These are phyloP conservation scores for Hanseniaspora guilliermondii DNA, from an alignment of 805 yeast species.

Conservation along the genomic window DNA sequence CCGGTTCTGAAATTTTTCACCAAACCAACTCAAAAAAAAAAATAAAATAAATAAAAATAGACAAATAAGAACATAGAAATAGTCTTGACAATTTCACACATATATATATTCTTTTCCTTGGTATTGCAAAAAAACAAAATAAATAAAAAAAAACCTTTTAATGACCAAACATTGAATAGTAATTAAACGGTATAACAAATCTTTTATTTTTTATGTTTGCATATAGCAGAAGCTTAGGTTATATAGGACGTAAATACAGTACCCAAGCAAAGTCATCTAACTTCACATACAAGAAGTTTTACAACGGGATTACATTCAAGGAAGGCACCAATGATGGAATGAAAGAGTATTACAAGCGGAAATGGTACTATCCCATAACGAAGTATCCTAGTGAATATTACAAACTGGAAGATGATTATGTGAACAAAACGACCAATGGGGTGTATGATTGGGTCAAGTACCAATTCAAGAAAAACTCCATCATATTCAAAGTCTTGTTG, in stretches of 20 bases:
- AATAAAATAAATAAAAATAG: neutral
- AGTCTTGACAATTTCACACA: neutral
- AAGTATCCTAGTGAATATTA: conserved; percentile 3
- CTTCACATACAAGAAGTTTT: neutral
- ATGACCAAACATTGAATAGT: no score
- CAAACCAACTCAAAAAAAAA: neutral
- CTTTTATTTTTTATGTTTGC: neutral
- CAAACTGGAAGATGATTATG: neutral
- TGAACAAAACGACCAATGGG: neutral
- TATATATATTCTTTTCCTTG: no score
- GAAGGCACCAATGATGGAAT: conserved; percentile 6
- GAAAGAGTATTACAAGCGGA: neutral
- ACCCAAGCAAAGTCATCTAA: neutral
- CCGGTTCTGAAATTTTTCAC: neutral
- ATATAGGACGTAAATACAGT: neutral
- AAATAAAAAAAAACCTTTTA: no score
- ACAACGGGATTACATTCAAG: neutral
- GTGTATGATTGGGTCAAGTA: neutral
- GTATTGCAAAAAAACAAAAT: no score
- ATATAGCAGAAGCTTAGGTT: neutral
- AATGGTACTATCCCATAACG: conserved; percentile 10
- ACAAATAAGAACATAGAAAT: neutral
- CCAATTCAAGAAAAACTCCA: conserved; percentile 6
- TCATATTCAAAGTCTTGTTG: conserved; percentile 2
- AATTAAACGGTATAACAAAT: neutral